Evolutionary conservation across 768 basidiomycete genomes (phyloP).

Genomic region (Amanita subjunquillea): DNA sequence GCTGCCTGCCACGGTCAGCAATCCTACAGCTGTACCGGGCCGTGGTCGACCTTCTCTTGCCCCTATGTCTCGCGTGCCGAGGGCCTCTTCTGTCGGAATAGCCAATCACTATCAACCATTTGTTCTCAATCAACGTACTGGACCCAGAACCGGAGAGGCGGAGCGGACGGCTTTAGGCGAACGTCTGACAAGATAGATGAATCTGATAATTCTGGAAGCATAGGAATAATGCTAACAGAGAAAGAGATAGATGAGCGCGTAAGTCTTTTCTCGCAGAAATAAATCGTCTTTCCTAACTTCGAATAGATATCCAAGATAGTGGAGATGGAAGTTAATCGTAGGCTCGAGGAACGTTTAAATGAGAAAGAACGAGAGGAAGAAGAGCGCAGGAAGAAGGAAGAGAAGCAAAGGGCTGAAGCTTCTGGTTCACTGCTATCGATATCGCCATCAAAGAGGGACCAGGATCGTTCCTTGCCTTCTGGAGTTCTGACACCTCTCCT

Average conservation of each 20-base stretch:
- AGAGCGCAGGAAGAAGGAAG: slow-evolving; percentile 23
- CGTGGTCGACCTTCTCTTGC: slow-evolving; percentile 26
- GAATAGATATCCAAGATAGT: slow-evolving; percentile 62
- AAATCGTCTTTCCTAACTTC: neutral
- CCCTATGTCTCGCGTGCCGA: slow-evolving; percentile 25
- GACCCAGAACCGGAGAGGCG: slow-evolving; percentile 1
- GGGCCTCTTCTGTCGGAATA: slow-evolving; percentile 24
- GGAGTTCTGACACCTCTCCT: slow-evolving; percentile 53
- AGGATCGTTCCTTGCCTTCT: slow-evolving; percentile 28
- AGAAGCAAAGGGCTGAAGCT: slow-evolving; percentile 16
- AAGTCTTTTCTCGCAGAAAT: slow-evolving; percentile 11
- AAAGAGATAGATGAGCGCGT: slow-evolving; percentile 71
- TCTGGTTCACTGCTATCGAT: slow-evolving; percentile 17
- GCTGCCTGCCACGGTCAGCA: slow-evolving; percentile 25
- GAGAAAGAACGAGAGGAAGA: slow-evolving; percentile 26
- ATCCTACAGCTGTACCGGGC: slow-evolving; percentile 7
- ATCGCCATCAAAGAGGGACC: slow-evolving; percentile 21
- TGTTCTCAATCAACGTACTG: slow-evolving; percentile 17
- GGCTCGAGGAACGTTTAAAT: slow-evolving; percentile 42
- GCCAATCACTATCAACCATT: slow-evolving; percentile 27
- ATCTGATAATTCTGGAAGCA: slow-evolving; percentile 22
- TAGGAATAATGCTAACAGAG: slow-evolving; percentile 41
- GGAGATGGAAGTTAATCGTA: slow-evolving; percentile 61
- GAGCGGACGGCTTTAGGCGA: neutral
- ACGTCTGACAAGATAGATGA: slow-evolving; percentile 11